Evolutionary conservation across 371 early-diverging fungal species (phyloP), one percentile per base, ranked within the genome.

Genomic region (Mucor indicus): DNA sequence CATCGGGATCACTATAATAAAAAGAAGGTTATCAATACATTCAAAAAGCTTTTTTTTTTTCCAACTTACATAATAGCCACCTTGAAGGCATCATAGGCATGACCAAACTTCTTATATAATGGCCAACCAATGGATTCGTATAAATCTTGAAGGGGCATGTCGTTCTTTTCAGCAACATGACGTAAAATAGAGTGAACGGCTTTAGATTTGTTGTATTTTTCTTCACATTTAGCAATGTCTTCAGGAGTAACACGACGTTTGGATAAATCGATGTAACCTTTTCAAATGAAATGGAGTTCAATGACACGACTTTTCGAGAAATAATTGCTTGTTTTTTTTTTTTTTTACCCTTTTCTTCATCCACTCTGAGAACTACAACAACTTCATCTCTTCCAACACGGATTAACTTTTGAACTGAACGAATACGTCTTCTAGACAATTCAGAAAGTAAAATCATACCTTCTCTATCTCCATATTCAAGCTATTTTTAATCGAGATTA

Each of bases 191-290:
- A 84, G 57, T 87, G 87, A 23, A 86, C 99, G 53, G 93, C 86
- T 69, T 97, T 98, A 48, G 97, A 95, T 72, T 96, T 98, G 70
- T 89, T 89, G 83, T 83, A 98, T 67, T 86, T 89, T 53, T 98
- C 98, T 69, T 95, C 93, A 69, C 96, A 97, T 65, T 91, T 87
- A 46, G 80, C 78, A 20, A 92, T 85, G 60, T 99, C 99, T 62
- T 96, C 96, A 13, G 92, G 87, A n/a, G 91, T 85, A 25, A 98
- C 99, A 63, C 95, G 86, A 66, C 96, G 88, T 82, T 98, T 98
- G 25, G 97, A 96, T 59, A 99, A 69, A 77, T 99, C 99, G 70
- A 99, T 98, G 78, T 99, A 99, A 37, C 99, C 90, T 89, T n/a
- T n/a, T n/a, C n/a, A n/a, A n/a, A 33, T 33, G n/a, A 11, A 33